Percentiles rank a stretch among this genome's conserved stretches.
Conservation (phyloP, 176 grass and related monocot species). For the Zea mays region Zm-B73-REFERENCE-NAM-5.0 NC_050101.1:100717501-100718000, state of each 20-base stretch:
- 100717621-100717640: constrained; percentile 9
- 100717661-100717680: background rate
- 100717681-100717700: constrained; percentile 18
- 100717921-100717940: constrained; percentile 85
- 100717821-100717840: constrained; percentile 60
- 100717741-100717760: constrained; percentile 48
- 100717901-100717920: constrained; percentile 94
- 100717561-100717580: background rate
- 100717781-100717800: constrained; percentile 48
- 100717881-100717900: constrained; percentile 93
- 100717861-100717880: constrained; percentile 79
- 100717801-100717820: constrained; percentile 47
- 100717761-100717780: constrained; percentile 61
- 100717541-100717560: background rate
- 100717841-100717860: constrained; percentile 71
- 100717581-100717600: constrained; percentile 1
- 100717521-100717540: constrained; percentile 3
- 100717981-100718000: background rate
- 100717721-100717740: constrained; percentile 32
- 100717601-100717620: constrained; percentile 19
- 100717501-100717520: constrained; percentile 9
- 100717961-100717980: background rate
- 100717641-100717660: background rate
- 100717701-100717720: constrained; percentile 27
- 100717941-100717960: constrained; percentile 37